A percentile compares a stretch with the other conserved stretches of the same genome.
Evolutionary conservation across 2,329 filamentous ascomycete species (phyloP).

Genomic region (Cladosporium oxysporum): DNA sequence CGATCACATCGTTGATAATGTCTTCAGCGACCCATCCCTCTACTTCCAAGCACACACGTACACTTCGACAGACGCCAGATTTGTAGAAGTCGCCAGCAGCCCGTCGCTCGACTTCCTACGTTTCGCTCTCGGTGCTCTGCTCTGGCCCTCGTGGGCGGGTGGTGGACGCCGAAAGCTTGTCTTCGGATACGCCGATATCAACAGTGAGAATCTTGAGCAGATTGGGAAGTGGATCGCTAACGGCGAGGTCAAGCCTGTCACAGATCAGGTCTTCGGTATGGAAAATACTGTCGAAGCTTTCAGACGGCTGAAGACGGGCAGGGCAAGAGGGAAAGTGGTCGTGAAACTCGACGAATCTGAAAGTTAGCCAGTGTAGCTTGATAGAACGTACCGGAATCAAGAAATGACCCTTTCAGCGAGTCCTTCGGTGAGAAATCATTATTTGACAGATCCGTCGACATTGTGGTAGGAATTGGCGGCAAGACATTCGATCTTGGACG

Average conservation of each 20-base stretch:
- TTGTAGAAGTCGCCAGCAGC: conserved; percentile 36
- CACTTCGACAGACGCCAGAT: conserved; percentile 52
- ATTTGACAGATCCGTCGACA: no score
- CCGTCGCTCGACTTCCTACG: conserved; percentile 20
- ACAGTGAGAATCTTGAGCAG: conserved; percentile 48
- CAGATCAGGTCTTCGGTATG: conserved; percentile 59
- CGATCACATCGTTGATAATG: conserved; percentile 60
- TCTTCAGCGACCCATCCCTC: conserved; percentile 53
- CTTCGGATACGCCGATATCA: conserved; percentile 41
- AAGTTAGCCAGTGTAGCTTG: background rate
- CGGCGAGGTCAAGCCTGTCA: conserved; percentile 57
- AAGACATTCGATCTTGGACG: no score
- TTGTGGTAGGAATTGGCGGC: no score
- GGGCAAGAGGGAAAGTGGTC: conserved; percentile 62
- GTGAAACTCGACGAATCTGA: conserved; percentile 28
- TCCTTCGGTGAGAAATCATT: no score
- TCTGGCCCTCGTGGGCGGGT: conserved; percentile 51
- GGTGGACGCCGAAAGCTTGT: conserved; percentile 51
- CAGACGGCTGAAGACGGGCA: conserved; percentile 58
- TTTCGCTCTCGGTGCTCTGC: conserved; percentile 36
- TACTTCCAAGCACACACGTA: conserved; percentile 57
- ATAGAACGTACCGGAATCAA: no score
- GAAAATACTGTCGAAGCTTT: conserved; percentile 60
- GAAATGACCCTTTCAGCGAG: no score
- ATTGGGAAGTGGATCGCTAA: conserved; percentile 58